Evolutionary conservation across 2,329 filamentous ascomycete species (phyloP).

Genomic region (Allantophomopsis lycopodina): DNA sequence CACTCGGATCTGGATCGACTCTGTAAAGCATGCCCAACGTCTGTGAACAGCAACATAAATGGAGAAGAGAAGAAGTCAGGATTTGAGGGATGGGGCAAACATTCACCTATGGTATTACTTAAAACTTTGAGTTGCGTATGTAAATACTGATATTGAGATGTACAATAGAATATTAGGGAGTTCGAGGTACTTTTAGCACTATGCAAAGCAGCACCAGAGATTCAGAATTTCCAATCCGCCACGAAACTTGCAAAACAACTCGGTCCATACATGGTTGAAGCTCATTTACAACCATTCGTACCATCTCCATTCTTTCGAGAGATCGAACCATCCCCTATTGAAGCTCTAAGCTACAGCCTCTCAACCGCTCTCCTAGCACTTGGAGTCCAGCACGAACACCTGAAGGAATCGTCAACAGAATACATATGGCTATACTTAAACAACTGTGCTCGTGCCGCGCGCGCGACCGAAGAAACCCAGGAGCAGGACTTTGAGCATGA

Average conservation of each 20-base stretch:
- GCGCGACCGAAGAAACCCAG: conserved; percentile 36
- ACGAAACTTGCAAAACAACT: conserved; percentile 69
- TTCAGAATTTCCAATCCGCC: conserved; percentile 59
- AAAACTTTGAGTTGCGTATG: no score
- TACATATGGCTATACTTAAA: conserved; percentile 61
- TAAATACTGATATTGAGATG: no score
- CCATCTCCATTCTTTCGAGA: conserved; percentile 71
- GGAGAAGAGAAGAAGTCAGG: not conserved
- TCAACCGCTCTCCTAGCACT: conserved; percentile 71
- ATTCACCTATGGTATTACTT: no score
- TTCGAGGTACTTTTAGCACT: conserved; percentile 84
- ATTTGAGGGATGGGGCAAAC: no score
- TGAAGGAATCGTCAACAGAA: conserved; percentile 52
- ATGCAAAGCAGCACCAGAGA: conserved; percentile 73
- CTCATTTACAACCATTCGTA: conserved; percentile 64
- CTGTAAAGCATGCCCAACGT: conserved; percentile 40
- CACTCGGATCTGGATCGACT: conserved; percentile 49
- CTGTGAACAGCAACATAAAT: conserved; percentile 11
- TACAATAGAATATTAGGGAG: conserved; percentile 63
- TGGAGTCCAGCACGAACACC: conserved; percentile 54
- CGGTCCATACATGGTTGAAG: conserved; percentile 73
- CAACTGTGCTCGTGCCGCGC: conserved; percentile 51
- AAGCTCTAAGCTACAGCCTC: conserved; percentile 66
- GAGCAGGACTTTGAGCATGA: conserved; percentile 34
- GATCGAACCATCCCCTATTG: conserved; percentile 80